Evolutionary conservation across 257 asterid genomes (phyloP).

Genomic region (Solanum tarapatanum): DNA sequence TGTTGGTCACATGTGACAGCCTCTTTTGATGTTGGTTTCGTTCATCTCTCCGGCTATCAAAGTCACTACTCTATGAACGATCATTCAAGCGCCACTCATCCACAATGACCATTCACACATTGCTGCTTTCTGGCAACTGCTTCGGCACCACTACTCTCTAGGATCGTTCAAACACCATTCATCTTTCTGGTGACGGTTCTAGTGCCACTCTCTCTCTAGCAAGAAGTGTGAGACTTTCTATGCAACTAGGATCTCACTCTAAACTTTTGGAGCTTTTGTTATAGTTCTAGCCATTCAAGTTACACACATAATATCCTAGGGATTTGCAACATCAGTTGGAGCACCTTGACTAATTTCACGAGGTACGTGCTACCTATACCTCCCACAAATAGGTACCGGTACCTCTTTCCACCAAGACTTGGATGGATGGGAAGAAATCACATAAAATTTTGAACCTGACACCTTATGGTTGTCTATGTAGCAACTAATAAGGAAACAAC

Average conservation of each 20-base stretch:
- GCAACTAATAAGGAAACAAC: neutral
- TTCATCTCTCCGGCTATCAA: neutral
- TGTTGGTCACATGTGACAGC: neutral
- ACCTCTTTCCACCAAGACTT: neutral
- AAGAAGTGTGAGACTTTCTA: neutral
- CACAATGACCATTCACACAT: neutral
- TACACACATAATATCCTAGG: neutral
- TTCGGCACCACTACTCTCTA: neutral
- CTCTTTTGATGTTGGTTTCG: neutral
- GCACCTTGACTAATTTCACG: neutral
- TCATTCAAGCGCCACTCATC: neutral
- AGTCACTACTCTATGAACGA: neutral
- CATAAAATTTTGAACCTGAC: neutral
- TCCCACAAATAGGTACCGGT: neutral
- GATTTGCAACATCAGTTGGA: neutral
- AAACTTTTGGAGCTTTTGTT: neutral
- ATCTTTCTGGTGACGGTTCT: neutral
- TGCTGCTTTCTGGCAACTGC: neutral
- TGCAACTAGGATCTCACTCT: neutral
- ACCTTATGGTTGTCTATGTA: neutral
- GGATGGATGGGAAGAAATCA: neutral
- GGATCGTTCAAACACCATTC: neutral
- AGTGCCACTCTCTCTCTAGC: neutral
- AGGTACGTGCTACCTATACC: neutral
- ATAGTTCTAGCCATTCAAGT: neutral